A percentile compares a stretch with the other conserved stretches of the same genome.
Conservation (phyloP, 768 basidiomycete genomes). For the Lentinula boryana region DNA sequence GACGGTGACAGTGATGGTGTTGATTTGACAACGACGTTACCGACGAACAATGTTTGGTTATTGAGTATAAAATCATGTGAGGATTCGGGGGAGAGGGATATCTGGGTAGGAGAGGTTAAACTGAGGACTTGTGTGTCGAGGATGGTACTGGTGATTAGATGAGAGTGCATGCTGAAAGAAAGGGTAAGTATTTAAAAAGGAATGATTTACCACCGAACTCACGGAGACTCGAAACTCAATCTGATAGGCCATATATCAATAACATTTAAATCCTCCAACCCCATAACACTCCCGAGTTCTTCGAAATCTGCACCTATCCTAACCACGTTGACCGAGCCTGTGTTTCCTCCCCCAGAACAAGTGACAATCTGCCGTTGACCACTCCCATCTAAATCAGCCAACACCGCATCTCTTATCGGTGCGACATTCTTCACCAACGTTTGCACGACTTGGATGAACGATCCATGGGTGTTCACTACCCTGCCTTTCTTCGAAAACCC, state of each 20-base stretch:
- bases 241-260: conserved; percentile 60
- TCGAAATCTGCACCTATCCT: conserved; percentile 79
- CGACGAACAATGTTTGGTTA: conserved; percentile 56
- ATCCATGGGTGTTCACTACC: conserved; percentile 48
- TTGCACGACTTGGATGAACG: conserved; percentile 56
- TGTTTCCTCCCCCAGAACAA: conserved; percentile 75
- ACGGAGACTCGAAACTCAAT: conserved; percentile 41
- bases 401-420: conserved; percentile 75
- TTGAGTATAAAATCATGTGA: conserved; percentile 34
- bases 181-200: not conserved
- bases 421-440: conserved; percentile 72
- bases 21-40: conserved; percentile 43
- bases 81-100: conserved; percentile 29
- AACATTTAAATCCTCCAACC: conserved; percentile 39
- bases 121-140: conserved; percentile 48
- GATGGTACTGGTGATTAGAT: conserved; percentile 57
- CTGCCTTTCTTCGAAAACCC: conserved; percentile 26
- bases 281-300: conserved; percentile 53
- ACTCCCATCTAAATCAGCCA: conserved; percentile 66
- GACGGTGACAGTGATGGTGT: not conserved
- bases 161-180: conserved; percentile 28
- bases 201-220: conserved; percentile 17
- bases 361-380: conserved; percentile 82
- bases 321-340: conserved; percentile 72
- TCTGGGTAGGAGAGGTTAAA: conserved; percentile 38